Conservation (phyloP, 192 early-diverging fungal species). For the Funneliformis mosseae region DNA sequence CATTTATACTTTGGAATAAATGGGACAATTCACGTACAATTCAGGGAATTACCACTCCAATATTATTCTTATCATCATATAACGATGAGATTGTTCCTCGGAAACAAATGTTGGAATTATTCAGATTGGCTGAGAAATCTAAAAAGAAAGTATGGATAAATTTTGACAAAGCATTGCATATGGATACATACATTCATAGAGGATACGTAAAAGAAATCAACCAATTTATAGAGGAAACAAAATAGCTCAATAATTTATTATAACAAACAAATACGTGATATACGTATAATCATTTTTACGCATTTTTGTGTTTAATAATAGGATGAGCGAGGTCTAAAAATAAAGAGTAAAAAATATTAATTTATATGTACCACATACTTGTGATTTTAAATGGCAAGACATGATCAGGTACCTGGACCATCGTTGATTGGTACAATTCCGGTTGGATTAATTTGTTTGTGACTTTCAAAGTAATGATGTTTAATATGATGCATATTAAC, state of each 20-base stretch:
- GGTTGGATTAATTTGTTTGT: conserved; percentile 91
- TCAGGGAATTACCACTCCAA: conserved; percentile 30
- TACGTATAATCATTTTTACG: not conserved
- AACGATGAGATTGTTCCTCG: conserved; percentile 48
- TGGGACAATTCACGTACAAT: conserved; percentile 39
- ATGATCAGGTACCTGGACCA: conserved; percentile 53
- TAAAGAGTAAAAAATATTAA: not conserved
- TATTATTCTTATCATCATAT: conserved; percentile 43
- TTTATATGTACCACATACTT: not conserved
- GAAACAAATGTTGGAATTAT: conserved; percentile 41
- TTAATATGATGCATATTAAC: conserved; percentile 98
- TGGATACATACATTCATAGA: conserved; percentile 35
- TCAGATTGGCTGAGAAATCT: conserved; percentile 9
- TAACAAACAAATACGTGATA: no score
- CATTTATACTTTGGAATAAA: conserved; percentile 39
- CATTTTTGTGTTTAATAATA: not conserved
- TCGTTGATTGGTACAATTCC: conserved; percentile 76
- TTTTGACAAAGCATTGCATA: conserved; percentile 40
- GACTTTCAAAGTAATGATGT: conserved; percentile 88
- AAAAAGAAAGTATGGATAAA: conserved; percentile 25
- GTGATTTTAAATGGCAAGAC: not conserved
- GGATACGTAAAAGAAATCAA: conserved; percentile 21
- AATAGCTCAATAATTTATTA: not conserved
- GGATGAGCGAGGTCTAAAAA: not conserved
- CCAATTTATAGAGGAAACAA: conserved; percentile 29